These are phyloP conservation scores for Arthroderma sp. DNA, from an alignment of 2,329 filamentous ascomycete species.

Conservation along the genomic window DNA sequence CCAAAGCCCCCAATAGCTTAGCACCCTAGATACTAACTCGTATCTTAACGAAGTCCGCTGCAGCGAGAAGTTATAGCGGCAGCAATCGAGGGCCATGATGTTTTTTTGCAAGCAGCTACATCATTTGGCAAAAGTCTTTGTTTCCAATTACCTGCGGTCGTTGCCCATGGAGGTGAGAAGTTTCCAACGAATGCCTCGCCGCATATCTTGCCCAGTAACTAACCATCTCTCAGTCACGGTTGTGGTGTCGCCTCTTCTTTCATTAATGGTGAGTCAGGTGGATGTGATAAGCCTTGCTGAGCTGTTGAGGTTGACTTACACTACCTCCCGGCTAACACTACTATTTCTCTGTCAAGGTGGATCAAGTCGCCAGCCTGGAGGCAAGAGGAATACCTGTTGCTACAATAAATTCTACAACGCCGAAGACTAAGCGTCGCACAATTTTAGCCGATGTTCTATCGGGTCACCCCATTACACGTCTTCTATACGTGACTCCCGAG, in stretches of 20 bases:
- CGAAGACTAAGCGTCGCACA: slow-evolving; percentile 47
- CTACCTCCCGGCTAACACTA: background rate
- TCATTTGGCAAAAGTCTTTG: slow-evolving; percentile 89
- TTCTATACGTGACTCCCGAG: slow-evolving; percentile 91
- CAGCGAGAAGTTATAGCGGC: slow-evolving; percentile 81
- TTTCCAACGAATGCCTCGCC: too few relatives aligned
- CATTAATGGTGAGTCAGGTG: slow-evolving; percentile 62
- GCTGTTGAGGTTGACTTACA: background rate
- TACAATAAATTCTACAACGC: slow-evolving; percentile 75
- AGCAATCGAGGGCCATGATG: slow-evolving; percentile 70
- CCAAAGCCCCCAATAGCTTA: background rate
- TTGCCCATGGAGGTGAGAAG: slow-evolving; percentile 64
- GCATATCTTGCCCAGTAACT: background rate
- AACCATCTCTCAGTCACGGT: slow-evolving; percentile 54
- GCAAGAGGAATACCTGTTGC: slow-evolving; percentile 64
- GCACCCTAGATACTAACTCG: background rate
- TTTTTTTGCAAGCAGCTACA: slow-evolving; percentile 70
- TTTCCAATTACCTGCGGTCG: slow-evolving; percentile 84
- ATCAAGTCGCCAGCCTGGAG: slow-evolving; percentile 73
- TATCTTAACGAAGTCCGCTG: slow-evolving; percentile 46
- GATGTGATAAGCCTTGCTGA: background rate
- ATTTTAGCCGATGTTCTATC: slow-evolving; percentile 75
- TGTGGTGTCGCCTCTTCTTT: slow-evolving; percentile 76
- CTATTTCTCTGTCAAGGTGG: slow-evolving; percentile 45
- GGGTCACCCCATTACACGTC: slow-evolving; percentile 67